Evolutionary conservation across 2,329 filamentous ascomycete species (phyloP).

Genomic region (Pezicula radicicola): DNA sequence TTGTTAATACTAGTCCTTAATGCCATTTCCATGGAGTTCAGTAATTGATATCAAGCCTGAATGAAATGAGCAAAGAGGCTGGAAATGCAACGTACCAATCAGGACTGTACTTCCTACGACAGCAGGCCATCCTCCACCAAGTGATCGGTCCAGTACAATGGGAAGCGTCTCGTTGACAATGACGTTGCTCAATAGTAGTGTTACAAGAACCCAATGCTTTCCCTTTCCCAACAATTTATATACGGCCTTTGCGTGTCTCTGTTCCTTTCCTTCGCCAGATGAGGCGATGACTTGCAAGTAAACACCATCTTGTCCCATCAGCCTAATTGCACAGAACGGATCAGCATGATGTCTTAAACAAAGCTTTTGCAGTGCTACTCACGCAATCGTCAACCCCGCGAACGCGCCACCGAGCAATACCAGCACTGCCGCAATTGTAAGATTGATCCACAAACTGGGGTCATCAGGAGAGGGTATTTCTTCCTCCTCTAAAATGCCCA

Average conservation of each 20-base stretch:
- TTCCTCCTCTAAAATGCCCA: conserved; percentile 42
- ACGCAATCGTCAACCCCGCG: conserved; percentile 88
- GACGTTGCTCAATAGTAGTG: conserved; percentile 89
- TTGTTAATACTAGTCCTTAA: conserved; percentile 17
- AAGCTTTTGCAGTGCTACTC: conserved; percentile 31
- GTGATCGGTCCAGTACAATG: conserved; percentile 88
- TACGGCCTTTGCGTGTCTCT: conserved; percentile 79
- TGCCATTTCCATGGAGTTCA: too few relatives aligned
- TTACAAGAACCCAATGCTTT: conserved; percentile 98
- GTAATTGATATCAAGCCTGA: too few relatives aligned
- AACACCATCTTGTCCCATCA: conserved; percentile 75
- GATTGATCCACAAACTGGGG: conserved; percentile 74
- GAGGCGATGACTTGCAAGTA: conserved; percentile 93
- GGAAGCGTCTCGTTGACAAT: conserved; percentile 97
- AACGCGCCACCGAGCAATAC: conserved; percentile 90
- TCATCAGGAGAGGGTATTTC: conserved; percentile 49
- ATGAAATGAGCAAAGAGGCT: too few relatives aligned
- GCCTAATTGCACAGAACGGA: conserved; percentile 18
- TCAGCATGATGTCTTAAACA: conserved; percentile 5
- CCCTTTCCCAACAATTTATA: conserved; percentile 77
- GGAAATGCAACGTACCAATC: conserved; percentile 62
- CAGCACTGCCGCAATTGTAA: conserved; percentile 73
- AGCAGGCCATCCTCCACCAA: conserved; percentile 92
- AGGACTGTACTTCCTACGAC: conserved; percentile 89
- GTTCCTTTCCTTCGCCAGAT: conserved; percentile 81